These are phyloP conservation scores for Phytophthora cryptogea DNA, from an alignment of 352 stramenopile genomes.

Conservation along the genomic window DNA sequence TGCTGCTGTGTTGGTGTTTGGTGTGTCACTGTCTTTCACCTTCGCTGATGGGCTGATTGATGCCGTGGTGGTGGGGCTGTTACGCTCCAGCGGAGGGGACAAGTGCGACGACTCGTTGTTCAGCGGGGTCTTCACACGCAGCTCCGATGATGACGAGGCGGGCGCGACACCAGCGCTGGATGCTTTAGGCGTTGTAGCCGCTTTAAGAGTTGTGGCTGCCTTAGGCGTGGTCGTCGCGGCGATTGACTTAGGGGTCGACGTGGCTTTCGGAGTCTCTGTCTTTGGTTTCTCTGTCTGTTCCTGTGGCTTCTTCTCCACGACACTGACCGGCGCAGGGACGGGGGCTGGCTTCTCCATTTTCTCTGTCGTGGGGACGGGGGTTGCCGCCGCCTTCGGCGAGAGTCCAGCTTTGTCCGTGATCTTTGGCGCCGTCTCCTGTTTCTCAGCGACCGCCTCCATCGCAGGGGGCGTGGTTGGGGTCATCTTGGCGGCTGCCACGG, in stretches of 20 bases:
- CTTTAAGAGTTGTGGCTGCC: neutral
- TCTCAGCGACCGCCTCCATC: neutral
- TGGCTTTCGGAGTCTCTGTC: slow-evolving; percentile 2
- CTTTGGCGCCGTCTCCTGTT: slow-evolving; percentile 10
- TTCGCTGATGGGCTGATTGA: slow-evolving; percentile 63
- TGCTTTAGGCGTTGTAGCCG: slow-evolving; percentile 1
- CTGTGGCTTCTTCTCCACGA: slow-evolving; percentile 23
- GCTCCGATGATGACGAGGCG: slow-evolving; percentile 18
- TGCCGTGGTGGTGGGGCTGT: slow-evolving; percentile 41
- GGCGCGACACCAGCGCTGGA: neutral
- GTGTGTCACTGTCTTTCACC: slow-evolving; percentile 44
- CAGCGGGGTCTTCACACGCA: slow-evolving; percentile 55
- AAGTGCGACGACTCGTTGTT: slow-evolving; percentile 54
- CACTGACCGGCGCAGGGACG: neutral
- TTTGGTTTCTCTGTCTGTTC: slow-evolving; percentile 14
- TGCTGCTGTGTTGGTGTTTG: slow-evolving; percentile 30
- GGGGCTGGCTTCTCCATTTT: slow-evolving; percentile 7
- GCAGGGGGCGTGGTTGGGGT: slow-evolving; percentile 8
- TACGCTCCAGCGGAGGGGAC: slow-evolving; percentile 51
- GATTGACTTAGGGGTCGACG: slow-evolving; percentile 1
- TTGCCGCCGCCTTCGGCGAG: neutral
- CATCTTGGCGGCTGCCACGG: slow-evolving; percentile 13
- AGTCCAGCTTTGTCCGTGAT: slow-evolving; percentile 5
- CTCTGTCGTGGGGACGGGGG: neutral
- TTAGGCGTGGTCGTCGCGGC: neutral